Conservation (phyloP, 768 basidiomycete species). For the Kockovaella imperatae region DNA sequence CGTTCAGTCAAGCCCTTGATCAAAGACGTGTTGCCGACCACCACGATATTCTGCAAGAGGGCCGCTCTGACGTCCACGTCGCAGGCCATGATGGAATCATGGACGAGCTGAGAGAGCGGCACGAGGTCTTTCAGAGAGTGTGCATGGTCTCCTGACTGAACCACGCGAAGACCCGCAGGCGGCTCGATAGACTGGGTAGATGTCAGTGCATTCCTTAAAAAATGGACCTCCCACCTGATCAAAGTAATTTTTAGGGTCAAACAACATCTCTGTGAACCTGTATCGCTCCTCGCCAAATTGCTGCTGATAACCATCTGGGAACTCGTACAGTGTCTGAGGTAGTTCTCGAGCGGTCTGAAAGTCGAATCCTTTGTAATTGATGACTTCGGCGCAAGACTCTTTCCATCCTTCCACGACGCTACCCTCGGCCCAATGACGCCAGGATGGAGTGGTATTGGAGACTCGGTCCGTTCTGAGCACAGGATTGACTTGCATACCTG, state of each 20-base stretch:
- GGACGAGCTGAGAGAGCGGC: slow-evolving; percentile 62
- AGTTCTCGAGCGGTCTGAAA: slow-evolving; percentile 21
- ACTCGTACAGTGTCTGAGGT: slow-evolving; percentile 60
- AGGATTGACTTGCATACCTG: slow-evolving; percentile 56
- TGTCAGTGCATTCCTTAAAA: background rate
- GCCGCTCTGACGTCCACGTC: slow-evolving; percentile 87
- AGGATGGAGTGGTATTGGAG: slow-evolving; percentile 65
- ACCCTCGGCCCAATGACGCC: slow-evolving; percentile 69
- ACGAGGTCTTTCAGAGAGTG: slow-evolving; percentile 44
- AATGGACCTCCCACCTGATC: slow-evolving; percentile 29
- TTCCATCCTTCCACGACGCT: slow-evolving; percentile 91
- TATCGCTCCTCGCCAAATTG: slow-evolving; percentile 76
- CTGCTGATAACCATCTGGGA: slow-evolving; percentile 84
- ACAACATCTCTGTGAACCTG: slow-evolving; percentile 79
- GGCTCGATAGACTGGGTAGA: slow-evolving; percentile 33
- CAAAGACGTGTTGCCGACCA: slow-evolving; percentile 87
- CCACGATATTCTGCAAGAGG: slow-evolving; percentile 83
- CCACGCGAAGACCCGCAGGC: slow-evolving; percentile 31
- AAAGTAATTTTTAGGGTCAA: slow-evolving; percentile 54
- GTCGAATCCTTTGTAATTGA: slow-evolving; percentile 31
- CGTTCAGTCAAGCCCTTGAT: slow-evolving; percentile 81
- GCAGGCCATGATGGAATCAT: slow-evolving; percentile 68
- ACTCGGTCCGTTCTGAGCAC: slow-evolving; percentile 67
- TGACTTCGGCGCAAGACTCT: slow-evolving; percentile 75
- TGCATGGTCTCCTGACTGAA: slow-evolving; percentile 41